Percentiles rank a stretch among this genome's conserved stretches.
Conservation (phyloP, 1,284 basidiomycete species). For the Coniferiporia sulphurascens region DNA sequence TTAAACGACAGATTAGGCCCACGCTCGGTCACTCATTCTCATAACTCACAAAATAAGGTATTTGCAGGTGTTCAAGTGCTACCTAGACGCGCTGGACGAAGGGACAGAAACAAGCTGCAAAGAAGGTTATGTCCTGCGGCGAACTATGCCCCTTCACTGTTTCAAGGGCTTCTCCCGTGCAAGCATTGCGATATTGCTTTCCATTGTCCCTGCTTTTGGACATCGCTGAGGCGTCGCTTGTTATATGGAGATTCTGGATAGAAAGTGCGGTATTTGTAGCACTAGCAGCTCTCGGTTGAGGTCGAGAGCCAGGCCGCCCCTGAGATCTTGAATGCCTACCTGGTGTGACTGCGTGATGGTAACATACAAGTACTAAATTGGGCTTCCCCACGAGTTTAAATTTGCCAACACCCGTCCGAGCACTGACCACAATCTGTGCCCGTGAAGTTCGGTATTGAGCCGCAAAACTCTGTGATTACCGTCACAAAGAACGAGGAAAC, state of each 20-base stretch:
- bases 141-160: conserved; percentile 46
- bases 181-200: conserved; percentile 46
- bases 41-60: conserved; percentile 50
- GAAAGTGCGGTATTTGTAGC: too few relatives aligned
- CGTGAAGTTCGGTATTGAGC: too few relatives aligned
- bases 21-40: background rate
- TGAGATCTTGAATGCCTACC: too few relatives aligned
- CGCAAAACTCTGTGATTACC: too few relatives aligned
- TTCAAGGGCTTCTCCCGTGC: conserved; percentile 54
- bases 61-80: conserved; percentile 55
- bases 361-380: too few relatives aligned
- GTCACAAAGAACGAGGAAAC: too few relatives aligned
- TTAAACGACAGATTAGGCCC: background rate
- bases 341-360: too few relatives aligned
- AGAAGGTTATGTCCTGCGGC: conserved; percentile 54
- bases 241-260: background rate
- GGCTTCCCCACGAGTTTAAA: too few relatives aligned
- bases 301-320: too few relatives aligned
- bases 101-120: conserved; percentile 69
- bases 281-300: too few relatives aligned
- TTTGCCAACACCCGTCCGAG: too few relatives aligned
- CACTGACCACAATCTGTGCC: too few relatives aligned
- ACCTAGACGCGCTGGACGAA: conserved; percentile 74
- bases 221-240: background rate
- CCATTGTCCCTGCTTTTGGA: conserved; percentile 35